Percentiles rank a stretch among this genome's conserved stretches.
Conservation (phyloP, 352 stramenopile species). For the Phytophthora pistaciae region DNA sequence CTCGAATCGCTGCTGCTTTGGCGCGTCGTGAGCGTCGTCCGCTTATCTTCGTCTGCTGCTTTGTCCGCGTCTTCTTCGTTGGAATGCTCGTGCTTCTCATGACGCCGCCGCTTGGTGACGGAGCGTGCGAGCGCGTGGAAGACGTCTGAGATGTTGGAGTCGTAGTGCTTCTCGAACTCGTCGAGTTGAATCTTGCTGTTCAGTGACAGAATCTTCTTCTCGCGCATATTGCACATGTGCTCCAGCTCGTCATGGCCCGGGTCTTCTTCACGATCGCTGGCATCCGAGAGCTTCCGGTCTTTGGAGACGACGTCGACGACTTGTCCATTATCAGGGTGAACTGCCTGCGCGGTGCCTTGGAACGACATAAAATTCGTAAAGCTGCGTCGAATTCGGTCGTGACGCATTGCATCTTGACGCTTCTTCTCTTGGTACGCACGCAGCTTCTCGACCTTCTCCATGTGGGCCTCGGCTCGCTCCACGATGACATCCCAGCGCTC, state of each 20-base stretch:
- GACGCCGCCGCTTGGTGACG: slow-evolving; percentile 36
- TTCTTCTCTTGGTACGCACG: slow-evolving; percentile 65
- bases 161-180: slow-evolving; percentile 71
- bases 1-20: not conserved
- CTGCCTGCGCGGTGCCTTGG: too few species aligned
- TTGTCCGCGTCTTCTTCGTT: not conserved
- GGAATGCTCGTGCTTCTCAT: slow-evolving; percentile 15
- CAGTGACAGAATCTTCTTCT: slow-evolving; percentile 70
- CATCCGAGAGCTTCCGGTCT: too few species aligned
- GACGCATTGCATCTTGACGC: slow-evolving; percentile 35
- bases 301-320: too few species aligned
- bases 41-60: not conserved
- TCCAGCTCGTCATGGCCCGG: too few species aligned
- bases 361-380: slow-evolving; percentile 13
- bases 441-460: slow-evolving; percentile 75
- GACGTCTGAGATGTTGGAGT: slow-evolving; percentile 66
- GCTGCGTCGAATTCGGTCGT: slow-evolving; percentile 42
- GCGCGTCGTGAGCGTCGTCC: not conserved
- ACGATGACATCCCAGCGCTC: slow-evolving; percentile 74
- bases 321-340: too few species aligned
- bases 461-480: slow-evolving; percentile 54
- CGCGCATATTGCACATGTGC: slow-evolving; percentile 48
- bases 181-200: slow-evolving; percentile 62
- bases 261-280: too few species aligned
- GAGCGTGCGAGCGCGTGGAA: slow-evolving; percentile 57